Evolutionary conservation across 164 flowering plant genomes (phyloP).

Genomic region (Dillenia suffruticosa): DNA sequence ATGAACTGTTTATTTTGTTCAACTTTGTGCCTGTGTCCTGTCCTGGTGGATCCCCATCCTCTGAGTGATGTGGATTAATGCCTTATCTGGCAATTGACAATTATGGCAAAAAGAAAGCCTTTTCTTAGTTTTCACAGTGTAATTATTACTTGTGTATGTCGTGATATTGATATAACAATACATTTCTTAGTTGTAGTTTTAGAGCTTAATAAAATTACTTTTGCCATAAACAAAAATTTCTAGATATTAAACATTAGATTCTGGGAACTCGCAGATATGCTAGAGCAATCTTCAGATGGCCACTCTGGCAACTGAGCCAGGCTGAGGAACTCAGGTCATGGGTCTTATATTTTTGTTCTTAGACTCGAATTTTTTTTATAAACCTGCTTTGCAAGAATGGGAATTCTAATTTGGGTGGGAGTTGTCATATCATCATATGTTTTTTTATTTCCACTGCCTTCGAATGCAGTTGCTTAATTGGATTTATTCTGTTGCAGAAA

Average conservation of each 20-base stretch:
- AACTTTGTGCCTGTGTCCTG: too few species aligned
- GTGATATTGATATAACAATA: too few species aligned
- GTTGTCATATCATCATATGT: conserved; percentile 38
- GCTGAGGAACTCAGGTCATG: conserved; percentile 60
- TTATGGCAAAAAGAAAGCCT: too few species aligned
- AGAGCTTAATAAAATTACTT: conserved; percentile 16
- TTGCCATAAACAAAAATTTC: conserved; percentile 26
- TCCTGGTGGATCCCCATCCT: too few species aligned
- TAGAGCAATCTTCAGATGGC: conserved; percentile 71
- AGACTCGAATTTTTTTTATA: conserved; percentile 29
- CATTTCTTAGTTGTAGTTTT: background rate
- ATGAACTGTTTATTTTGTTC: too few species aligned
- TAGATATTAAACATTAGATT: conserved; percentile 63
- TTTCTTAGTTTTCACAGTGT: too few species aligned
- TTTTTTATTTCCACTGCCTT: conserved; percentile 42
- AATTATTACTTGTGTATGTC: too few species aligned
- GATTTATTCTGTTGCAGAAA: conserved; percentile 79
- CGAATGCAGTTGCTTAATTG: conserved; percentile 39
- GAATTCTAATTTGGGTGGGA: conserved; percentile 34
- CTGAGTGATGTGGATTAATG: too few species aligned
- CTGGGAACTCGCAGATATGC: conserved; percentile 77
- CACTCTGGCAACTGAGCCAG: conserved; percentile 75
- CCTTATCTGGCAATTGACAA: too few species aligned
- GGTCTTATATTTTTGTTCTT: conserved; percentile 37
- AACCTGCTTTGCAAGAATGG: conserved; percentile 40